Evolutionary conservation across 169 alveolate species (phyloP), one percentile per base, ranked within the genome.

Genomic region (Plasmodium gaboni): DNA sequence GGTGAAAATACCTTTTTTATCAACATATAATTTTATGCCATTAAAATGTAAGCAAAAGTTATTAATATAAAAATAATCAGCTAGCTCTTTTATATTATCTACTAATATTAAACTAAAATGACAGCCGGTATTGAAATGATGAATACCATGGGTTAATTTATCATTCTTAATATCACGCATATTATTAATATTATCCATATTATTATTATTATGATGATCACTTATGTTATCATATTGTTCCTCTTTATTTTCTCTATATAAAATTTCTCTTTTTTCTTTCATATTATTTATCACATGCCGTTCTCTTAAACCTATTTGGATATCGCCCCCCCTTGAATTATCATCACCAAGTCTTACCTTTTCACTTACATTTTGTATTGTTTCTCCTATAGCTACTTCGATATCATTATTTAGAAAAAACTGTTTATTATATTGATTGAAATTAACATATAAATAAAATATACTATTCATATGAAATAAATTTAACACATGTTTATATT

Each of bases 21-120:
- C 78, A 12, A 78, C 68, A 10, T 78, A 17, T 42, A 78, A 22
- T n/a, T 65, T 28, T 0, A 22, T 48, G 13, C 67, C 67, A 19
- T 78, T 78, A 15, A 78, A 64, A 17, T 24, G 48, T 50, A 78
- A 17, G 60, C 4, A 70, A 50, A 78, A 48, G 46, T 78, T 76
- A 8, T 78, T 78, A 22, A 78, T 67, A 51, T 65, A 69, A 46
- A 78, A 78, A 69, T 78, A 78, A 28, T 78, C 89, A 13, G 64
- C 24, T 19, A 78, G 15, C 26, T 78, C 89, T 51, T 78, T 70
- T 59, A 64, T 44, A 24, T 44, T 53, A 15, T 78, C 89, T 15
- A 78, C 19, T 64, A 78, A 46, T 17, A 44, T 78, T 57, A 78
- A 10, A n/a, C 78, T 64, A 24, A 64, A 78, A 44, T 78, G 89